Conservation (phyloP, 2,329 filamentous ascomycete genomes). For the Zymoseptoria brevis region DNA sequence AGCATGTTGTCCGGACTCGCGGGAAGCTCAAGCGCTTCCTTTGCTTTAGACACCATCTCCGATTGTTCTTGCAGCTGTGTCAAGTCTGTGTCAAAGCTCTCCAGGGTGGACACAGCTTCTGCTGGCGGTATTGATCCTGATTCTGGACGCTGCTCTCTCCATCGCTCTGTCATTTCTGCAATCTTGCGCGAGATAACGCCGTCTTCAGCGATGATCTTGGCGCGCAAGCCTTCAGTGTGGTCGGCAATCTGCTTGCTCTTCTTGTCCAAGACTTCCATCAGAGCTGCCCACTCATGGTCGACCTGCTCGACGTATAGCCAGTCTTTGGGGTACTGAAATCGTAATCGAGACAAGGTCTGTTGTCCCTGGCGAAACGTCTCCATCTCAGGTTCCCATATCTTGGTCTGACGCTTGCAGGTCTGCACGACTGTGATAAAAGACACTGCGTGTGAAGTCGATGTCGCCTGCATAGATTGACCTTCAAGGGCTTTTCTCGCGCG, state of each 20-base stretch:
- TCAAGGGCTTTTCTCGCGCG: constrained; percentile 86
- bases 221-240: constrained; percentile 86
- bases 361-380: constrained; percentile 94
- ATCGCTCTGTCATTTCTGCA: constrained; percentile 71
- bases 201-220: constrained; percentile 92
- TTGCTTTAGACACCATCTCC: constrained; percentile 90
- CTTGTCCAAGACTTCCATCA: constrained; percentile 84
- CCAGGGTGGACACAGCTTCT: constrained; percentile 73
- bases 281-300: constrained; percentile 86
- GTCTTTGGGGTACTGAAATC: constrained; percentile 86
- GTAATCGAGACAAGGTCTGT: constrained; percentile 79
- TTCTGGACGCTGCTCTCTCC: constrained; percentile 95
- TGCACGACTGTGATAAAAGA: constrained; percentile 98
- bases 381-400: constrained; percentile 89
- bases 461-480: constrained; percentile 82
- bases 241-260: constrained; percentile 95
- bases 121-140: constrained; percentile 89
- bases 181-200: constrained; percentile 86
- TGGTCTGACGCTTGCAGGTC: constrained; percentile 88
- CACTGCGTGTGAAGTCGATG: constrained; percentile 92
- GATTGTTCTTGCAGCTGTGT: constrained; percentile 78
- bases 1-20: constrained; percentile 73
- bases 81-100: constrained; percentile 75
- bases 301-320: constrained; percentile 97
- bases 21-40: constrained; percentile 89